These are phyloP conservation scores for Schwanniomyces pseudopolymorphus DNA, from an alignment of 805 yeast genomes.

Conservation along the genomic window DNA sequence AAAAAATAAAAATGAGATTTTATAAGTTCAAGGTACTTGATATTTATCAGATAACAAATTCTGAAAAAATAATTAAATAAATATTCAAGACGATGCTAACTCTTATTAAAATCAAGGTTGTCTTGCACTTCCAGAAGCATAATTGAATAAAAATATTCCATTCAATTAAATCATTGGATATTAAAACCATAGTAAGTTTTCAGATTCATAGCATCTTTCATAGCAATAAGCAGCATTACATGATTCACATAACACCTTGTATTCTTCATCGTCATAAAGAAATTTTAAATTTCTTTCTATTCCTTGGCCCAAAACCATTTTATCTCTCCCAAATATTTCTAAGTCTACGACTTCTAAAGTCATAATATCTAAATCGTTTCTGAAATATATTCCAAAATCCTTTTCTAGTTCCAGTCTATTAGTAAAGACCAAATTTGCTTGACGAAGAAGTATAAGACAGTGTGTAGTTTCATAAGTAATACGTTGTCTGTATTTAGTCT, in stretches of 20 bases:
- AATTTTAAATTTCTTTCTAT: constrained; percentile 20
- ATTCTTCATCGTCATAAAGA: constrained; percentile 22
- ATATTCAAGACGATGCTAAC: too few species aligned
- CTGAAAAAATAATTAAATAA: too few species aligned
- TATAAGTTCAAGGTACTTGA: too few species aligned
- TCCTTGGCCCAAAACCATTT: constrained; percentile 15
- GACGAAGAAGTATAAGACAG: constrained; percentile 22
- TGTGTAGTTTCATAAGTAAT: constrained; percentile 32
- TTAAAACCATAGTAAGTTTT: background rate
- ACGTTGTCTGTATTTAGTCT: constrained; percentile 27
- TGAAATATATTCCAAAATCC: constrained; percentile 10
- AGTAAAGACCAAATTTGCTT: constrained; percentile 27
- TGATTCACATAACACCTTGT: constrained; percentile 7
- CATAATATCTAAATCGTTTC: constrained; percentile 14
- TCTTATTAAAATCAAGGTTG: too few species aligned
- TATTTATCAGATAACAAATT: too few species aligned
- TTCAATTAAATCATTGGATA: too few species aligned
- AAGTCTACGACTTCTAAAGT: constrained; percentile 30
- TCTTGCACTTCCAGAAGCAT: too few species aligned
- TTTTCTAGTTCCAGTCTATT: constrained; percentile 8
- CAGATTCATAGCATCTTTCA: background rate
- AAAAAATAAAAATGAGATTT: background rate
- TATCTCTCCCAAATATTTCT: constrained; percentile 33
- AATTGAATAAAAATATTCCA: too few species aligned
- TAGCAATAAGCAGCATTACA: background rate